Conservation (phyloP, 1,284 basidiomycete species). For the Porodaedalea pini region DNA sequence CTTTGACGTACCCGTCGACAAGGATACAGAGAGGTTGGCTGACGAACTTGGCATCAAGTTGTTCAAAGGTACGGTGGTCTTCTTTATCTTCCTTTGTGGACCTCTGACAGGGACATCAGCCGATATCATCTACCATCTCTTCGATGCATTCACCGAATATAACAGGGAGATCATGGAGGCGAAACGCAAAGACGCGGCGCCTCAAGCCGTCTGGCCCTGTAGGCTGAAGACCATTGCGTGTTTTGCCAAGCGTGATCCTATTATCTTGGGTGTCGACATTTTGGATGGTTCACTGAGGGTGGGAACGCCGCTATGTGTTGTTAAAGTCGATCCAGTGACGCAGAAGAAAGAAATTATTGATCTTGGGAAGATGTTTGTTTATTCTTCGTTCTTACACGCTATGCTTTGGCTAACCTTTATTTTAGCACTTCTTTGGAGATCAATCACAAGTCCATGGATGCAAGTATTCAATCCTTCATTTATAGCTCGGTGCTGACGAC, state of each 20-base stretch:
- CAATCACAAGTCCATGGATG: constrained; percentile 82
- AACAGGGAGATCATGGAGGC: constrained; percentile 90
- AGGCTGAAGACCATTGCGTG: constrained; percentile 88
- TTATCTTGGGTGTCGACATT: constrained; percentile 97
- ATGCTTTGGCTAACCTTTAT: constrained; percentile 1
- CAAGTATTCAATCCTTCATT: constrained; percentile 35
- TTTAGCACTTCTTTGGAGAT: constrained; percentile 89
- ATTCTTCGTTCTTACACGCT: background rate
- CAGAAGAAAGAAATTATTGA: constrained; percentile 90
- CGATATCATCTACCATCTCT: constrained; percentile 98
- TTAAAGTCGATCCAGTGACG: constrained; percentile 82
- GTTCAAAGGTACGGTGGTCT: constrained; percentile 71
- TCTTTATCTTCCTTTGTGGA: constrained; percentile 4
- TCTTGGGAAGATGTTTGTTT: constrained; percentile 92
- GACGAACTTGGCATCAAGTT: constrained; percentile 92
- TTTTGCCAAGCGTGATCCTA: constrained; percentile 96
- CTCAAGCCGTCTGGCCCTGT: constrained; percentile 96
- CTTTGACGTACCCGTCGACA: constrained; percentile 95
- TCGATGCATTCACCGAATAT: constrained; percentile 97
- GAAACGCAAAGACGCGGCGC: constrained; percentile 90
- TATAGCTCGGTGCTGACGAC: constrained; percentile 31
- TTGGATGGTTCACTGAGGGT: constrained; percentile 90
- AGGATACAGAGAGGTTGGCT: constrained; percentile 87
- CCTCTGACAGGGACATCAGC: constrained; percentile 42
- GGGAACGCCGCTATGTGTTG: constrained; percentile 94